phyloP scores from a whole-genome alignment of 192 early-diverging fungal genomes.

The Thoreauomyces humboldtii region DNA sequence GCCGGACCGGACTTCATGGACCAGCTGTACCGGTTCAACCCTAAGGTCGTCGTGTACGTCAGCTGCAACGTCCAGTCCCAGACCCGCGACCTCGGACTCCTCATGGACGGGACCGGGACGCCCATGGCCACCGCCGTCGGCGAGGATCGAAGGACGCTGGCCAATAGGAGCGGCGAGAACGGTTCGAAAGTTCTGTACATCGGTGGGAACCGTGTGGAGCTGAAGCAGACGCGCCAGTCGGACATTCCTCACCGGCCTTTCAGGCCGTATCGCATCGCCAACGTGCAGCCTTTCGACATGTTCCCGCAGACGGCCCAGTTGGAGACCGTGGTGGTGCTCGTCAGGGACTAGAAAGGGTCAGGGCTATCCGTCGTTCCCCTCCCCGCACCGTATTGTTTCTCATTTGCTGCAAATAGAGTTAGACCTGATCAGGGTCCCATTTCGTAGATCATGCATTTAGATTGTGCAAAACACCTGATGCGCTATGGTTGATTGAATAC shows the following conservation, averaged over 20 bases:
- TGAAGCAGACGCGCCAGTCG: neutral
- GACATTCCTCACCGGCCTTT: slow-evolving; percentile 7
- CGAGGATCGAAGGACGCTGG: too few species aligned
- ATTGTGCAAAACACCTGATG: too few species aligned
- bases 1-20: slow-evolving; percentile 63
- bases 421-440: too few species aligned
- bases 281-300: slow-evolving; percentile 68
- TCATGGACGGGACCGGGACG: neutral
- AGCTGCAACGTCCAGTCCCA: slow-evolving; percentile 66
- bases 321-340: slow-evolving; percentile 65
- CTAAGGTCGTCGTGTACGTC: slow-evolving; percentile 69
- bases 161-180: neutral
- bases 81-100: slow-evolving; percentile 48
- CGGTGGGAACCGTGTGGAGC: neutral
- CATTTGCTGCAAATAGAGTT: too few species aligned
- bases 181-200: neutral
- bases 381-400: too few species aligned
- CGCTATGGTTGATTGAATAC: too few species aligned
- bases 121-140: too few species aligned
- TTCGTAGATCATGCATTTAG: too few species aligned
- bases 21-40: slow-evolving; percentile 64
- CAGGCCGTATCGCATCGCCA: slow-evolving; percentile 55
- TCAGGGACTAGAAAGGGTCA: slow-evolving; percentile 33
- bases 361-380: neutral
- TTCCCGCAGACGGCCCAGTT: slow-evolving; percentile 72